Percentiles rank a stretch among this genome's conserved stretches.
These are phyloP conservation scores for Suhomyces maxii DNA, from an alignment of 1,139 yeast species.

Conservation along the genomic window DNA sequence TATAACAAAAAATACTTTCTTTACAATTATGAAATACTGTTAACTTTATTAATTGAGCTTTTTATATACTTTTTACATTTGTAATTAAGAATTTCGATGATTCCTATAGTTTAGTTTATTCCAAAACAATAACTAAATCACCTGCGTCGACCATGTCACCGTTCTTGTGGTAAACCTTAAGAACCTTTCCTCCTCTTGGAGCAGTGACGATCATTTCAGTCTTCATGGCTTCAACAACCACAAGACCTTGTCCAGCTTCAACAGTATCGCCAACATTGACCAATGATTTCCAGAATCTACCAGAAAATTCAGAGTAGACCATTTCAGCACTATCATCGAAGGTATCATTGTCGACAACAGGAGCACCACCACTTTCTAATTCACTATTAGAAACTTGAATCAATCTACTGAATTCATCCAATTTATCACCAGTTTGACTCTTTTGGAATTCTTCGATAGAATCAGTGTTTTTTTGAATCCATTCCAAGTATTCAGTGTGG, in stretches of 20 bases:
- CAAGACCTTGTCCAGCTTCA: slow-evolving; percentile 70
- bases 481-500: slow-evolving; percentile 70
- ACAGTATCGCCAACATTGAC: slow-evolving; percentile 81
- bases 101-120: slow-evolving; percentile 17
- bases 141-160: slow-evolving; percentile 98
- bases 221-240: slow-evolving; percentile 97
- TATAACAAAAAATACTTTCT: too few relatives aligned
- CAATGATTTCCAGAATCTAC: slow-evolving; percentile 93
- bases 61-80: too few relatives aligned
- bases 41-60: too few relatives aligned
- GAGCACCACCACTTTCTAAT: slow-evolving; percentile 51
- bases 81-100: neutral
- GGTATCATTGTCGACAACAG: slow-evolving; percentile 44
- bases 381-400: slow-evolving; percentile 84
- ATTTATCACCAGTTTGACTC: slow-evolving; percentile 73
- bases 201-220: slow-evolving; percentile 91
- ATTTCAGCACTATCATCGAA: slow-evolving; percentile 75
- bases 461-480: slow-evolving; percentile 72
- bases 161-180: slow-evolving; percentile 72
- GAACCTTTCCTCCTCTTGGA: slow-evolving; percentile 71
- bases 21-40: too few relatives aligned
- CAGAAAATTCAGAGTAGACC: slow-evolving; percentile 92
- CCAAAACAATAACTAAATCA: slow-evolving; percentile 81
- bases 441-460: slow-evolving; percentile 71
- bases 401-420: slow-evolving; percentile 79